Percentiles rank a stretch among this genome's conserved stretches.
These are phyloP conservation scores for Stagonosporopsis vannaccii DNA, from an alignment of 2,329 filamentous ascomycete genomes.

Conservation along the genomic window DNA sequence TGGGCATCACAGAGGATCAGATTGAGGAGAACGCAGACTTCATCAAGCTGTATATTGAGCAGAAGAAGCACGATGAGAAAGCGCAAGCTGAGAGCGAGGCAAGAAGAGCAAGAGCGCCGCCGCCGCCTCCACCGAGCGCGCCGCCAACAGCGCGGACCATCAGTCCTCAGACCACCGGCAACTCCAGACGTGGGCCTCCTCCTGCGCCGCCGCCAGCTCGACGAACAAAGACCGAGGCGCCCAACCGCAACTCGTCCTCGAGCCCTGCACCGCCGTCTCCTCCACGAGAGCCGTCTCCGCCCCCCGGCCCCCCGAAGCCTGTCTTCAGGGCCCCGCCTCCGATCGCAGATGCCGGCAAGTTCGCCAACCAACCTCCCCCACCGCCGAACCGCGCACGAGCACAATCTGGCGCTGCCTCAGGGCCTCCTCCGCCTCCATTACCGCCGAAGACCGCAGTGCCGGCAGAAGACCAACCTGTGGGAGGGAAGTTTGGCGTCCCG, in stretches of 20 bases:
- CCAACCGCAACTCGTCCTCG: slow-evolving; percentile 56
- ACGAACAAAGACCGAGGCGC: slow-evolving; percentile 52
- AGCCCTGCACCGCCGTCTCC: slow-evolving; percentile 67
- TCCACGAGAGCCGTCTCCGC: slow-evolving; percentile 76
- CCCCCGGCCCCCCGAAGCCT: slow-evolving; percentile 64
- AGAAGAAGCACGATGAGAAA: slow-evolving; percentile 63
- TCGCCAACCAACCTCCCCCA: slow-evolving; percentile 62
- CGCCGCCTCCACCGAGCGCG: slow-evolving; percentile 66
- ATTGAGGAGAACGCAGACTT: slow-evolving; percentile 73
- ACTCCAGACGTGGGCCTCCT: slow-evolving; percentile 67
- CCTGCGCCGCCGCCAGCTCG: slow-evolving; percentile 65
- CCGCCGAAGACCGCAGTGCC: slow-evolving; percentile 66
- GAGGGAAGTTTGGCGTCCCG: slow-evolving; percentile 75
- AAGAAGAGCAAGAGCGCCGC: slow-evolving; percentile 63
- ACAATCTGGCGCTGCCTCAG: slow-evolving; percentile 57
- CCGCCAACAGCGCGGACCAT: slow-evolving; percentile 53
- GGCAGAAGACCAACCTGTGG: slow-evolving; percentile 63
- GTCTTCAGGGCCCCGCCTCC: slow-evolving; percentile 87
- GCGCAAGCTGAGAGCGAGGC: slow-evolving; percentile 56
- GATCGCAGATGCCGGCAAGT: slow-evolving; percentile 88
- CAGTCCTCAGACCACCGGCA: slow-evolving; percentile 68
- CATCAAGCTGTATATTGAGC: slow-evolving; percentile 71
- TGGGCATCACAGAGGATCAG: slow-evolving; percentile 74
- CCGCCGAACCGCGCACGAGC: slow-evolving; percentile 59
- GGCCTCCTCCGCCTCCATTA: slow-evolving; percentile 71